These are phyloP conservation scores for Diaporthe destruens DNA, from an alignment of 2,329 filamentous ascomycete species.

Conservation along the genomic window DNA sequence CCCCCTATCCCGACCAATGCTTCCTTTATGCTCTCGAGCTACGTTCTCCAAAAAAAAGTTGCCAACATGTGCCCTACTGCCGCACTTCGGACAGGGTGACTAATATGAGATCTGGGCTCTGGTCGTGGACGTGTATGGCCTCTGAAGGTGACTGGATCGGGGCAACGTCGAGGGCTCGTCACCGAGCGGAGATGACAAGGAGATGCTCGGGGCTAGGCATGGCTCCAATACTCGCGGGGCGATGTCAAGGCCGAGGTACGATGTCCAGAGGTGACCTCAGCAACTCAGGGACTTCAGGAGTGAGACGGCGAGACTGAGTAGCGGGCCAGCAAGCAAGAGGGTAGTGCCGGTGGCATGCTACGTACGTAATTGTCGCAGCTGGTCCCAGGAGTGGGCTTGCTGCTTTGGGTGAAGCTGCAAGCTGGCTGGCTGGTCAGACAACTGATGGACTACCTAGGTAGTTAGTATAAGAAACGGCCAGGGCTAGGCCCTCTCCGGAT, in stretches of 20 bases:
- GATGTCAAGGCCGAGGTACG: neutral
- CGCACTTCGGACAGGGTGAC: neutral
- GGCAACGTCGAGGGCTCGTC: slow-evolving; percentile 6
- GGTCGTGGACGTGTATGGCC: neutral
- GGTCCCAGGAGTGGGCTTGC: neutral
- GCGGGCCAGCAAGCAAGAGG: neutral
- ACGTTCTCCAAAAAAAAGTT: neutral
- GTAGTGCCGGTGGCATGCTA: neutral
- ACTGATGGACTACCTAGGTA: neutral
- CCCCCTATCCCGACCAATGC: neutral
- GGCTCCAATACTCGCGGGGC: slow-evolving; percentile 6
- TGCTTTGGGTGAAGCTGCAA: neutral
- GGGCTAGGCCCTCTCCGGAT: too few species aligned
- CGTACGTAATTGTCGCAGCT: slow-evolving; percentile 16
- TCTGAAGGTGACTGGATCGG: slow-evolving; percentile 15
- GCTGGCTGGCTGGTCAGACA: neutral
- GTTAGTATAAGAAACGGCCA: too few species aligned
- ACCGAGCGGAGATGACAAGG: slow-evolving; percentile 25
- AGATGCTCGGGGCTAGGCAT: slow-evolving; percentile 6
- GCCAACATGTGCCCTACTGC: neutral
- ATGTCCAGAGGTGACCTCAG: neutral
- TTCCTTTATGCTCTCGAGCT: slow-evolving; percentile 15
- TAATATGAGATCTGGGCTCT: neutral
- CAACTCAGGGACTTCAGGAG: too few species aligned
- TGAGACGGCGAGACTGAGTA: neutral